Evolutionary conservation across 257 asterid genomes (phyloP), one percentile per base, ranked within the genome.

Genomic region (Nicotiana tabacum): DNA sequence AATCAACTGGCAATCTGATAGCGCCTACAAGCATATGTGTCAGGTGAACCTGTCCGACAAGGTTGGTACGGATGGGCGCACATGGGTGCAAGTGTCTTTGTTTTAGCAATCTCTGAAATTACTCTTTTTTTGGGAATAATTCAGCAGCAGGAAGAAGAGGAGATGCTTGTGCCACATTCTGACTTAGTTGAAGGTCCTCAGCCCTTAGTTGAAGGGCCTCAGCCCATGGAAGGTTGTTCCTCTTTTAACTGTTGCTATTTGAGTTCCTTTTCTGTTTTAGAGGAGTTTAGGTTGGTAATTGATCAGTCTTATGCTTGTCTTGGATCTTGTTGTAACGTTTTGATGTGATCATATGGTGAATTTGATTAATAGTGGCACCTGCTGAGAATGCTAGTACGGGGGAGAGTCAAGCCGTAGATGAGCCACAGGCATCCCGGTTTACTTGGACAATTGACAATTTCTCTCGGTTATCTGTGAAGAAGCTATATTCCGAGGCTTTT

Each of bases 201-300:
- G 84, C 95, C 93, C 9, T 69, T 92, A 70, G 96, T 91, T 12
- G 98, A 95, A 91, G 98, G 98, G 21, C 97, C 98, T 43, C 98
- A 87, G 91, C 99, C 98, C 10, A 94, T 96, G 98, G 99, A 96
- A 96, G 98, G 99, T 95, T 67, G 58, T 70, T 13, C 27, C n/a
- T 21, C 17, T 48, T 55, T 76, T 13, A 48, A 33, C 16, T 51
- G 64, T 76, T 76, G 53, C 32, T 48, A 18, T 69, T 77, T 78
- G 29, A 66, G 64, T 51, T 43, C 2, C 61, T 24, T 5, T 43
- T 78, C 10, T 62, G 70, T 64, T 29, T 80, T 55, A 65, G 81
- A 68, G 18, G 21, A 60, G 80, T 18, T 11, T 76, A 30, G 32
- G 43, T 61, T 55, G 39, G 12, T 24, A 37, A n/a, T 10, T 51